Conservation (phyloP, 495 filamentous ascomycete genomes). For the Delitschia confertaspora region DNA sequence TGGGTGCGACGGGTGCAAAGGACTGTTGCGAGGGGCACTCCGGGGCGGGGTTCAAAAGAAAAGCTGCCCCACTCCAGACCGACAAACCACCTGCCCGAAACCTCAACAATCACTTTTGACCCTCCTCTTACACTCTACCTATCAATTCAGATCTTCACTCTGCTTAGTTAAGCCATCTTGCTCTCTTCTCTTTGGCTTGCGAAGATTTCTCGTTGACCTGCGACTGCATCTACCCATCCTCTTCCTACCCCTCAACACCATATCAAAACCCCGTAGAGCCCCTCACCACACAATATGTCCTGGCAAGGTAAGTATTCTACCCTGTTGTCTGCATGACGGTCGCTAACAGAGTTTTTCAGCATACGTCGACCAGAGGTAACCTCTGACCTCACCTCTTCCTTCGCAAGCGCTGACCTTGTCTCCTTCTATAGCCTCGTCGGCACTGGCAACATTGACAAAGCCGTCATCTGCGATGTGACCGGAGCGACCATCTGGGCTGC, state of each 20-base stretch:
- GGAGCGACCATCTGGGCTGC: constrained; percentile 78
- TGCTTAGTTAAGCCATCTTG: background rate
- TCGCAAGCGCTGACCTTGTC: constrained; percentile 22
- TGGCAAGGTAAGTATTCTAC: constrained; percentile 49
- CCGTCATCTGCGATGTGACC: constrained; percentile 71
- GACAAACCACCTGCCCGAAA: background rate
- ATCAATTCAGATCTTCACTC: background rate
- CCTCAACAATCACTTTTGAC: background rate
- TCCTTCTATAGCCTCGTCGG: constrained; percentile 57
- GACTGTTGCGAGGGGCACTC: too few species aligned
- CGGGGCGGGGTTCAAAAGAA: constrained; percentile 8
- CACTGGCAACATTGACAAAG: constrained; percentile 75
- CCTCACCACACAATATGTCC: constrained; percentile 43
- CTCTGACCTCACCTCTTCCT: constrained; percentile 16
- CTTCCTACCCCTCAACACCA: constrained; percentile 14
- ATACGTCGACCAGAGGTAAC: constrained; percentile 61
- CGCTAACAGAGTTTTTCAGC: constrained; percentile 36
- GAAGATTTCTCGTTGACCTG: too few species aligned
- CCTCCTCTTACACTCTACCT: constrained; percentile 2
- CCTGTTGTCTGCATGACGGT: constrained; percentile 6
- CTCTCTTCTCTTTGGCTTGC: too few species aligned
- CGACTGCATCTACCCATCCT: background rate
- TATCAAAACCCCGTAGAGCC: constrained; percentile 11
- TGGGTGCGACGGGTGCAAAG: background rate
- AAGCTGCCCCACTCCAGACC: constrained; percentile 10